Base-by-base conservation (phyloP, 2,329 filamentous ascomycete genomes). In the Falciphora oryzae region DNA sequence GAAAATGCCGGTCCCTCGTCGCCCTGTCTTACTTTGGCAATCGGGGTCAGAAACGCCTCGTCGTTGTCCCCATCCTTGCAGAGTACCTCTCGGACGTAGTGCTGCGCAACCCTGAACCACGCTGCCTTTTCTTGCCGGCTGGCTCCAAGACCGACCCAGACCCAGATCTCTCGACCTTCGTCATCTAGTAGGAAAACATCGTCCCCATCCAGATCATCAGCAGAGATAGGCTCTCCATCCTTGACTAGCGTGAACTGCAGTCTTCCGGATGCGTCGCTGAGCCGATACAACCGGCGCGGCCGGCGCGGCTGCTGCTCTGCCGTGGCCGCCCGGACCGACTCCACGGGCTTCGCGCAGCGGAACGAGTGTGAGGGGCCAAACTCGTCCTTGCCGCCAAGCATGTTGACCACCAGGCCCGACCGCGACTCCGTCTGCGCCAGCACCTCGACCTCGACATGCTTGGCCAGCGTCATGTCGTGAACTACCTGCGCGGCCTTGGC, bases 401-500 rank as follows among this genome's bases (percentile, higher is more conserved):
- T 75, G 60, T 81, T 79, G n/a, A 88, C 78, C 2, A 90, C 74
- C 18, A 84, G 72, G 31, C 77, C 77, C 1, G 83, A 81, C 22
- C 84, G 78, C 28, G 81, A 81, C 67, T 90, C 88, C 0, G 78
- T 75, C 71, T 89, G 86, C 0, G 85, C 80, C 7, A 90, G 71
- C 11, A 90, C 87, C 72, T 90, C 86, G 31, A 89, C 85, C 64
- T 89, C 85, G 59, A 84, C 72, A 67, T 87, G 83, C 71, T 89
- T 89, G 16, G 85, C 85, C 10, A 85, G 74, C 0, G 83, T 88
- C 80, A 87, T 80, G 66, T 88, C 84, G 69, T 88, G 82, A 5
- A 89, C 87, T 2, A 89, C 85, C 72, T 88, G 85, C 0, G 87
- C 87, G 0, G 86, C 85, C 75, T 87, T 88, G 59, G 83, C 83